Percentiles rank a stretch among this genome's conserved stretches.
Evolutionary conservation across 2,329 filamentous ascomycete genomes (phyloP).

Genomic region (Immersiporthe knoxdaviesiana): DNA sequence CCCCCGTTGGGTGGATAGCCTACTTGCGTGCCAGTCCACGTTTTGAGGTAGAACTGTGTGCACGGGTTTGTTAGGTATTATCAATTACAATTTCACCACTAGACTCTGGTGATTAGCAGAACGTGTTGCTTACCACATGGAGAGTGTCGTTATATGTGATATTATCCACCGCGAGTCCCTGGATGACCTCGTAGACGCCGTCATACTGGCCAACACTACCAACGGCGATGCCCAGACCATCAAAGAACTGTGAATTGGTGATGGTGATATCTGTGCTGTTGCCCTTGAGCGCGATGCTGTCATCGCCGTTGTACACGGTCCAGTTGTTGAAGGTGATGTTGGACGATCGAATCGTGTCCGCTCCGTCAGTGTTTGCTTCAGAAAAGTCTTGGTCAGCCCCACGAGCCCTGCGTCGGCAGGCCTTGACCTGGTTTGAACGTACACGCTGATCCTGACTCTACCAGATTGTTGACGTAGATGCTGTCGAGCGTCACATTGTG

Average conservation of each 20-base stretch:
- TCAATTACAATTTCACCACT: too few species aligned
- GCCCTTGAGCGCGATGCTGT: conserved; percentile 32
- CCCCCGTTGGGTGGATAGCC: conserved; percentile 53
- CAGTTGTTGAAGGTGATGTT: conserved; percentile 36
- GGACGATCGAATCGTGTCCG: conserved; percentile 35
- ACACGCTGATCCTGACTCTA: conserved; percentile 32
- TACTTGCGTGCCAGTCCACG: conserved; percentile 50
- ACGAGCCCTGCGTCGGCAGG: not conserved
- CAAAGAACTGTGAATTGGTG: conserved; percentile 45
- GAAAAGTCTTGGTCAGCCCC: not conserved
- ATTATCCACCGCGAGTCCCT: conserved; percentile 45
- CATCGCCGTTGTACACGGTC: conserved; percentile 36
- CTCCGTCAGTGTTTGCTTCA: conserved; percentile 40
- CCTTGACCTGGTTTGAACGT: not conserved
- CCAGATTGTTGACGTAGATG: conserved; percentile 52
- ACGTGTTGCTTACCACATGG: conserved; percentile 37
- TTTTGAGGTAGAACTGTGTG: conserved; percentile 47
- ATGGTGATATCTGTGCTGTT: conserved; percentile 38
- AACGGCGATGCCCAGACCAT: conserved; percentile 49
- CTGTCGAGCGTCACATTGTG: conserved; percentile 46
- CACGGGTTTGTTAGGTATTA: not conserved
- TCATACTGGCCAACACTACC: conserved; percentile 54
- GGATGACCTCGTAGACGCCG: conserved; percentile 46
- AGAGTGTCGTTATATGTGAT: conserved; percentile 43
- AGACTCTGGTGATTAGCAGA: not conserved